These are phyloP conservation scores for Xylaria multiplex DNA, from an alignment of 2,329 filamentous ascomycete genomes.

Conservation along the genomic window DNA sequence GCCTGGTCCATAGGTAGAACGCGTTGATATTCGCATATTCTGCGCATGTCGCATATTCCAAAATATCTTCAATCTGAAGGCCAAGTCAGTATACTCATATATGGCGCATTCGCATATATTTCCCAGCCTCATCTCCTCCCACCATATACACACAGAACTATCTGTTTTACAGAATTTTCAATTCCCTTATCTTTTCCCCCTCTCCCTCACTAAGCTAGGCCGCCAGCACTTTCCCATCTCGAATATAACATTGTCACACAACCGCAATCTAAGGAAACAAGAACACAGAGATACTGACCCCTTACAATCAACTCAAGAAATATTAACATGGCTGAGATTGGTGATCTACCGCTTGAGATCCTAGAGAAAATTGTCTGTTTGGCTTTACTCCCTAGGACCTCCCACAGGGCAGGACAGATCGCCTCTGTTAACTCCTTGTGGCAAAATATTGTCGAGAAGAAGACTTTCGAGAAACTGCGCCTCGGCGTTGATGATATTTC, in stretches of 20 bases:
- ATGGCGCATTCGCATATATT: constrained; percentile 17
- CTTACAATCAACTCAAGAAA: background rate
- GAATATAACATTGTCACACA: background rate
- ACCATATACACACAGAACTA: background rate
- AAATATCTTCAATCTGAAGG: background rate
- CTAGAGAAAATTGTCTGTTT: constrained; percentile 26
- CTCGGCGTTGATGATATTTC: background rate
- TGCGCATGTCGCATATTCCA: background rate
- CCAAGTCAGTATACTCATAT: constrained; percentile 18
- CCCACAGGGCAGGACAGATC: background rate
- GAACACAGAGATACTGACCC: too few species aligned
- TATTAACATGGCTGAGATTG: constrained; percentile 15
- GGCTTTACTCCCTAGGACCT: constrained; percentile 10
- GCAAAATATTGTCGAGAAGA: constrained; percentile 26
- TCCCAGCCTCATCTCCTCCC: background rate
- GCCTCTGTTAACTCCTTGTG: constrained; percentile 23
- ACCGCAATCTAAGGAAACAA: background rate
- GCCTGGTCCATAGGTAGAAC: background rate
- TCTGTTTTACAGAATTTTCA: background rate
- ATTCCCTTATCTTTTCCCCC: background rate
- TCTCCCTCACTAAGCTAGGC: background rate
- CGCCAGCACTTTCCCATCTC: background rate
- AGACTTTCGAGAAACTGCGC: constrained; percentile 19
- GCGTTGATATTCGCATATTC: constrained; percentile 4
- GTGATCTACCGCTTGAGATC: constrained; percentile 25